phyloP scores from a whole-genome alignment of 768 basidiomycete species.

The Cantharellus anzutake region DNA sequence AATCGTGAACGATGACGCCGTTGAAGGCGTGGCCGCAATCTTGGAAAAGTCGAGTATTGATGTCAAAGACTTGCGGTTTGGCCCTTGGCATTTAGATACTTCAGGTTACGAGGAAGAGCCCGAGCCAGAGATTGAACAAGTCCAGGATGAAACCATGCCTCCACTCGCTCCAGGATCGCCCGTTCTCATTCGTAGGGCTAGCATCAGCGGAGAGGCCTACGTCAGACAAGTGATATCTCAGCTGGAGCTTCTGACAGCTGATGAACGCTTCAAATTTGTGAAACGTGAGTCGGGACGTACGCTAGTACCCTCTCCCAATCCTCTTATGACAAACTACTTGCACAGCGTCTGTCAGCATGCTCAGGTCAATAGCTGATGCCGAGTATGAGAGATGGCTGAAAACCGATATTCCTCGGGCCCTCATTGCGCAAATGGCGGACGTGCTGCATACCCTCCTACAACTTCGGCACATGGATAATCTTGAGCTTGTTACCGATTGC shows the following conservation, averaged over 20 bases:
- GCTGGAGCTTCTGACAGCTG: not conserved
- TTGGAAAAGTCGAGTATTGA: not conserved
- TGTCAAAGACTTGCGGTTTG: not conserved
- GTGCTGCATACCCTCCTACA: not conserved
- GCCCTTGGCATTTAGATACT: not conserved
- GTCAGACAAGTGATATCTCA: not conserved
- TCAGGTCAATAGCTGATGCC: not conserved
- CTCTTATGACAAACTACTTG: not conserved
- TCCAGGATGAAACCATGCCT: too few species aligned
- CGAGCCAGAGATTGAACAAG: too few species aligned
- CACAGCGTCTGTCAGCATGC: not conserved
- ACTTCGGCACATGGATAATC: not conserved
- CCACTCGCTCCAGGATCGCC: too few species aligned
- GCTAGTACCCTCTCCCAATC: not conserved
- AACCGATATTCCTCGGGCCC: not conserved
- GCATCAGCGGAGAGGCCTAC: not conserved
- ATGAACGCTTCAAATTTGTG: not conserved
- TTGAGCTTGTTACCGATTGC: not conserved
- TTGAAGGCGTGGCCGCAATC: not conserved
- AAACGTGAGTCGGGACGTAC: not conserved
- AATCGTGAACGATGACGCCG: not conserved
- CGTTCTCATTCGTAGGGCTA: not conserved
- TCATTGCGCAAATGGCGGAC: not conserved
- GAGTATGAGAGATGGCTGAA: not conserved
- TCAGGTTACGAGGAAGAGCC: not conserved